A percentile compares a stretch with the other conserved stretches of the same genome.
Evolutionary conservation across 768 basidiomycete species (phyloP).

Genomic region (Pisolithus albus): DNA sequence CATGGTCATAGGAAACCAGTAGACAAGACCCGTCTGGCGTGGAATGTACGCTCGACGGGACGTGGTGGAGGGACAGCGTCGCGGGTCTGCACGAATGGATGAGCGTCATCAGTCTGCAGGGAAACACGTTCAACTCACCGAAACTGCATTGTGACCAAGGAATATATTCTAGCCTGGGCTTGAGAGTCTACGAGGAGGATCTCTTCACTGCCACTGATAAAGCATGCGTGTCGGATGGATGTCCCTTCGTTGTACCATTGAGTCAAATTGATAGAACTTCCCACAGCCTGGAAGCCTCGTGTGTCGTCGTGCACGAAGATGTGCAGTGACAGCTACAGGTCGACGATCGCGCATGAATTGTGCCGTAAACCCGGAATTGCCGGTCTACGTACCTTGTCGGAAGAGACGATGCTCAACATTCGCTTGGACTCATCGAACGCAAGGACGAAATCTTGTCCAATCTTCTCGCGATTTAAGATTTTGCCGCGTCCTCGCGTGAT

Average conservation of each 20-base stretch:
- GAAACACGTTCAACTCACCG: constrained; percentile 26
- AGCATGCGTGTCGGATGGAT: constrained; percentile 29
- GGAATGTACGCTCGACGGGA: constrained; percentile 30
- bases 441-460: constrained; percentile 39
- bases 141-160: constrained; percentile 41
- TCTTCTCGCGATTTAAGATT: constrained; percentile 36
- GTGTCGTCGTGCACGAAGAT: constrained; percentile 41
- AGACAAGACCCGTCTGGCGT: constrained; percentile 48
- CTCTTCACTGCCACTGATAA: constrained; percentile 43
- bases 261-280: constrained; percentile 32
- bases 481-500: constrained; percentile 25
- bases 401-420: constrained; percentile 39
- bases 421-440: constrained; percentile 49
- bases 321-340: constrained; percentile 29
- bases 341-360: too few relatives aligned
- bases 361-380: neutral
- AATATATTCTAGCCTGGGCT: constrained; percentile 38
- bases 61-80: constrained; percentile 27
- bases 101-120: neutral
- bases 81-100: constrained; percentile 31
- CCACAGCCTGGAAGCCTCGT: constrained; percentile 34
- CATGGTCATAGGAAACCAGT: constrained; percentile 21
- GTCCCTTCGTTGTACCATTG: constrained; percentile 34
- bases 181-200: constrained; percentile 38
- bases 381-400: constrained; percentile 30